Conservation (phyloP, 2,329 filamentous ascomycete genomes). For the Aspergillus candidus region DNA sequence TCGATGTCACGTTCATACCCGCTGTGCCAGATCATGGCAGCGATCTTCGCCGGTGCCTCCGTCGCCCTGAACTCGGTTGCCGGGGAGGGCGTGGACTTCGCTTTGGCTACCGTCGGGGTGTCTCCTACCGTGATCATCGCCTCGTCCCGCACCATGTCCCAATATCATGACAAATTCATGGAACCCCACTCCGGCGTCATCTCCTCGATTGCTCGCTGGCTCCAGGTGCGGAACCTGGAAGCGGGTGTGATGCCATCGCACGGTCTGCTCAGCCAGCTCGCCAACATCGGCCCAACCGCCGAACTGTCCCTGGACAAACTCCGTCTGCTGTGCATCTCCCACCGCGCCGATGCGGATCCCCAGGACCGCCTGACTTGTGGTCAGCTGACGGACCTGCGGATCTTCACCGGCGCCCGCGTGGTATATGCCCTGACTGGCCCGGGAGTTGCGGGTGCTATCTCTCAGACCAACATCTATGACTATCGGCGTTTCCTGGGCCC, state of each 20-base stretch:
- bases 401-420: conserved; percentile 72
- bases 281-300: conserved; percentile 33
- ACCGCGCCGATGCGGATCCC: conserved; percentile 57
- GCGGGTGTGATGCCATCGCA: conserved; percentile 68
- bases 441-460: conserved; percentile 80
- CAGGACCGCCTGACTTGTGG: conserved; percentile 60
- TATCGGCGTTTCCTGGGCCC: conserved; percentile 55
- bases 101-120: conserved; percentile 64
- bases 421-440: conserved; percentile 79
- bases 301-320: conserved; percentile 57
- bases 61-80: conserved; percentile 86
- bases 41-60: conserved; percentile 77
- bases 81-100: conserved; percentile 63
- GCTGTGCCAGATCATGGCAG: conserved; percentile 70
- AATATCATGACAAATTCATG: conserved; percentile 59
- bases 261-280: conserved; percentile 50
- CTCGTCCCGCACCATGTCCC: conserved; percentile 65
- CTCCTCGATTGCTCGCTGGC: conserved; percentile 62
- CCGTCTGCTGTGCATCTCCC: conserved; percentile 73
- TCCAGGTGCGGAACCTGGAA: conserved; percentile 64
- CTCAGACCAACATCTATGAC: conserved; percentile 82
- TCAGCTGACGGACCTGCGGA: conserved; percentile 71
- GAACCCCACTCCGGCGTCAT: conserved; percentile 56
- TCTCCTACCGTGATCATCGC: conserved; percentile 78
- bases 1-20: conserved; percentile 74